Evolutionary conservation across 2,329 filamentous ascomycete species (phyloP).

Genomic region (Hypoxylon sp.): DNA sequence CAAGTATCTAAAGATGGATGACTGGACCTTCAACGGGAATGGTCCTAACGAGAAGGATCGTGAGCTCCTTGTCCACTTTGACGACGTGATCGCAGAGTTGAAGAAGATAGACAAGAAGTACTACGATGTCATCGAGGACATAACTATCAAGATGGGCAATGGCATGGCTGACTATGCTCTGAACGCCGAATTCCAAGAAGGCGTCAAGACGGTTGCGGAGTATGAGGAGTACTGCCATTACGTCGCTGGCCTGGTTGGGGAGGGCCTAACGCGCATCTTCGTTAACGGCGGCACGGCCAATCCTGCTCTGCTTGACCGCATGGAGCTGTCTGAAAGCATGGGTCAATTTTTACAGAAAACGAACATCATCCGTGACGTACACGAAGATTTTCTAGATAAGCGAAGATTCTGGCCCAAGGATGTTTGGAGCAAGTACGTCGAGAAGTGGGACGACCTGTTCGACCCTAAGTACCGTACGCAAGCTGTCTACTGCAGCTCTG

Average conservation of each 20-base stretch:
- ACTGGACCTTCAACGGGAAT: conserved; percentile 90
- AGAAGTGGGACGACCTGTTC: conserved; percentile 90
- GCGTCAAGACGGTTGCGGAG: conserved; percentile 84
- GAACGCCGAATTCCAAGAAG: conserved; percentile 82
- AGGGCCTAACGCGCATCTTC: conserved; percentile 90
- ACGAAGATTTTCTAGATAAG: conserved; percentile 88
- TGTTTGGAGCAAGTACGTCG: conserved; percentile 96
- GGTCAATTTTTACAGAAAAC: conserved; percentile 97
- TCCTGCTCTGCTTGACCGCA: conserved; percentile 81
- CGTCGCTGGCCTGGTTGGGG: conserved; percentile 97
- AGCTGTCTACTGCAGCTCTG: conserved; percentile 87
- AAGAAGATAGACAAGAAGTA: conserved; percentile 89
- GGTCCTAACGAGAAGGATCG: conserved; percentile 94
- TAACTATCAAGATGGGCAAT: conserved; percentile 94
- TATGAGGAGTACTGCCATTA: conserved; percentile 99
- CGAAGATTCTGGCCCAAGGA: conserved; percentile 95
- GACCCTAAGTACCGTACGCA: conserved; percentile 80
- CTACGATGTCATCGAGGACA: conserved; percentile 88
- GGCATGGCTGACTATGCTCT: conserved; percentile 97
- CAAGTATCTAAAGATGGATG: conserved; percentile 80
- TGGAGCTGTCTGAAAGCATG: conserved; percentile 92
- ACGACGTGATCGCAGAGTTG: conserved; percentile 86
- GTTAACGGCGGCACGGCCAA: conserved; percentile 90
- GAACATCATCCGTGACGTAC: conserved; percentile 97
- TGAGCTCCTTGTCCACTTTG: conserved; percentile 91